These are phyloP conservation scores for Suhomyces pyralidae DNA, from an alignment of 805 yeast genomes.

Conservation along the genomic window DNA sequence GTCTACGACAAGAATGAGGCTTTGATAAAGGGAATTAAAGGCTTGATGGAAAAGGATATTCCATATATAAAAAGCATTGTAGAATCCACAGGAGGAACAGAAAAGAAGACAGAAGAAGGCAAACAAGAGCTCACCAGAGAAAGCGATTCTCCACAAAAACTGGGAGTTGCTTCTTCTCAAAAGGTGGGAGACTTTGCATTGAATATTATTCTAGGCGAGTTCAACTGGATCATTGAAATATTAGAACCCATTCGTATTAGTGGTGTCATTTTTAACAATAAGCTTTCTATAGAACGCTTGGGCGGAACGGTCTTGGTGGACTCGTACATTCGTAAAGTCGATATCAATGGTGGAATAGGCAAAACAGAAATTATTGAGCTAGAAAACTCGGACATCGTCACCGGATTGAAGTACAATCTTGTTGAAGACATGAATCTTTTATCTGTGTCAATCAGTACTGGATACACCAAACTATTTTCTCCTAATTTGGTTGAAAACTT, in stretches of 20 bases:
- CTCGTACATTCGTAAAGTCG: slow-evolving; percentile 18
- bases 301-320: slow-evolving; percentile 13
- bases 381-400: slow-evolving; percentile 24
- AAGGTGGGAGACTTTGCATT: slow-evolving; percentile 10
- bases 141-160: background rate
- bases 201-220: slow-evolving; percentile 17
- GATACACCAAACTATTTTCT: slow-evolving; percentile 27
- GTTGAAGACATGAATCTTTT: slow-evolving; percentile 12
- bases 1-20: slow-evolving; percentile 9
- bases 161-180: background rate
- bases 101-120: background rate
- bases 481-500: slow-evolving; percentile 22
- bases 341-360: slow-evolving; percentile 15
- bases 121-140: background rate
- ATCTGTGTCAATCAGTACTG: slow-evolving; percentile 18
- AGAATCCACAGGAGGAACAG: background rate
- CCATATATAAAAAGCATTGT: slow-evolving; percentile 6
- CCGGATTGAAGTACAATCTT: slow-evolving; percentile 13
- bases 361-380: slow-evolving; percentile 18
- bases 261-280: slow-evolving; percentile 17
- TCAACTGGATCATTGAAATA: slow-evolving; percentile 18
- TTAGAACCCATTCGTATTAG: slow-evolving; percentile 15
- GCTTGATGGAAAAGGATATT: slow-evolving; percentile 13
- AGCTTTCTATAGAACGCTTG: slow-evolving; percentile 12
- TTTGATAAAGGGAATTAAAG: slow-evolving; percentile 9